phyloP scores from a whole-genome alignment of 441 rosid genomes.

The Corymbia citriodora region DNA sequence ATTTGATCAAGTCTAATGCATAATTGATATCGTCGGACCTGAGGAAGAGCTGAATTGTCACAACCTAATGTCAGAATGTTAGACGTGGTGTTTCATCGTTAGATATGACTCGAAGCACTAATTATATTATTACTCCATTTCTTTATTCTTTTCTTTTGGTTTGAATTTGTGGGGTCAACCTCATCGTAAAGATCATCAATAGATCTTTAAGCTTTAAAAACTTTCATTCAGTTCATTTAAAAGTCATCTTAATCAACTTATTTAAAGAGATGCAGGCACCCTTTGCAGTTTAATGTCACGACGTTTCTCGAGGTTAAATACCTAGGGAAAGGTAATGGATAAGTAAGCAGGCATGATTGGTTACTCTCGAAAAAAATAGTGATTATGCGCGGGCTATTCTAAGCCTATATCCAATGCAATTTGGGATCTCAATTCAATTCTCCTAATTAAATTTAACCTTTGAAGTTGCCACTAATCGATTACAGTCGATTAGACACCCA shows the following conservation, averaged over 20 bases:
- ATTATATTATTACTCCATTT: background rate
- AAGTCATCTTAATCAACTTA: background rate
- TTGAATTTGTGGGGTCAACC: background rate
- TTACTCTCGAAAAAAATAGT: background rate
- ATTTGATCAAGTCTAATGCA: background rate
- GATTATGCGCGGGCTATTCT: background rate
- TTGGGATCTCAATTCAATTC: background rate
- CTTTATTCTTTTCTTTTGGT: background rate
- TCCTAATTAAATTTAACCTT: background rate
- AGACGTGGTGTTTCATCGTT: background rate
- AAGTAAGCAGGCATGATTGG: background rate
- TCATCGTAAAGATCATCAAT: background rate
- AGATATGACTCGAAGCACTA: background rate
- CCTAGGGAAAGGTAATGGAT: too few species aligned
- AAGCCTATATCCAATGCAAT: background rate
- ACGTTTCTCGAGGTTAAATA: background rate
- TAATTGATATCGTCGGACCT: background rate
- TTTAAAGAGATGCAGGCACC: background rate
- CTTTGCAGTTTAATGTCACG: background rate
- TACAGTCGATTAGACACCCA: background rate
- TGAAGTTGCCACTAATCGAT: background rate
- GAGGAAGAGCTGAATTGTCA: background rate
- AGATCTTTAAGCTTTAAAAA: background rate
- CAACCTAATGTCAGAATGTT: background rate
- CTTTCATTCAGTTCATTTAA: background rate